These are phyloP conservation scores for Candida boleticola DNA, from an alignment of 805 yeast species.

Conservation along the genomic window DNA sequence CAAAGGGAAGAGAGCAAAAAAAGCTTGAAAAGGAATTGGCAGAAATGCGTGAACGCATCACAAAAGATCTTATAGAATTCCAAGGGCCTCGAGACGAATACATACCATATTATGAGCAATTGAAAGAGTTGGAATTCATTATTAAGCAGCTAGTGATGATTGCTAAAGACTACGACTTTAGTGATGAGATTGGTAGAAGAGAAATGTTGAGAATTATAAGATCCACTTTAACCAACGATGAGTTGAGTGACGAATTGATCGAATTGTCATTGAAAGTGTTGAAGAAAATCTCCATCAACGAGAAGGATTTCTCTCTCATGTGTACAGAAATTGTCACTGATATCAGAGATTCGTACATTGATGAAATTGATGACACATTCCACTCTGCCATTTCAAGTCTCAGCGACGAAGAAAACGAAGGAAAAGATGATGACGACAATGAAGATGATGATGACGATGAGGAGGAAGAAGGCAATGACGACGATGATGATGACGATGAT, in stretches of 20 bases:
- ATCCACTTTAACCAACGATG: conserved; percentile 55
- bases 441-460: conserved; percentile 18
- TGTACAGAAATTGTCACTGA: conserved; percentile 84
- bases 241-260: conserved; percentile 52
- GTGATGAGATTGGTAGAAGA: conserved; percentile 89
- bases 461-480: conserved; percentile 18
- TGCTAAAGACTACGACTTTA: conserved; percentile 73
- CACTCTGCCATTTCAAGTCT: conserved; percentile 40
- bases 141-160: conserved; percentile 69
- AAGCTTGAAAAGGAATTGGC: conserved; percentile 8
- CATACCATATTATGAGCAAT: conserved; percentile 39
- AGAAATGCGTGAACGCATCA: conserved; percentile 8
- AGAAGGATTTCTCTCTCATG: conserved; percentile 81
- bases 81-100: conserved; percentile 20
- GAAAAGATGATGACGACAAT: conserved; percentile 14
- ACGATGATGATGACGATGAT: conserved; percentile 21
- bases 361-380: conserved; percentile 48
- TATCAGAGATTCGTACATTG: conserved; percentile 63
- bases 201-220: conserved; percentile 54
- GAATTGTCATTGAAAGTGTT: conserved; percentile 63
- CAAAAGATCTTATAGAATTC: conserved; percentile 10
- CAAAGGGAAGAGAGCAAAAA: conserved; percentile 8
- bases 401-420: conserved; percentile 7
- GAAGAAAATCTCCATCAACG: conserved; percentile 69
- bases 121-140: conserved; percentile 65